These are phyloP conservation scores for Globisporangium cylindrosporum DNA, from an alignment of 352 stramenopile genomes.

Conservation along the genomic window DNA sequence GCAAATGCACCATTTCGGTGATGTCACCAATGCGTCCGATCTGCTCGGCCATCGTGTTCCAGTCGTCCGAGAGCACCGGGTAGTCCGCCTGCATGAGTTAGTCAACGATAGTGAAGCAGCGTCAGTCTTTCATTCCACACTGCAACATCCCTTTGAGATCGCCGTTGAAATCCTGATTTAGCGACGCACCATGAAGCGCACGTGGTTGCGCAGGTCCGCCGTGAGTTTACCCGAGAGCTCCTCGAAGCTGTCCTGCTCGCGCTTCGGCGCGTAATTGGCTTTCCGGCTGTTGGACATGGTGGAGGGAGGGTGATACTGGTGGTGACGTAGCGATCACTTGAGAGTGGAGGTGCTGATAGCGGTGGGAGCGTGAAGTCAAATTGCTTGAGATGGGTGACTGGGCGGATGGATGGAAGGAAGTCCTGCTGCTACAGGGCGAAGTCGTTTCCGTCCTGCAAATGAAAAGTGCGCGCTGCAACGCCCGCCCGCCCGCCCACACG, in stretches of 20 bases:
- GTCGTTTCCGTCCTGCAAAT: slow-evolving; percentile 4
- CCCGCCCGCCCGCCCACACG: too few relatives aligned
- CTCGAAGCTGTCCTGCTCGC: slow-evolving; percentile 74
- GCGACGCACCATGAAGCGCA: slow-evolving; percentile 73
- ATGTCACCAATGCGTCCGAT: slow-evolving; percentile 87
- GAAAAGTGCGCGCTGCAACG: not conserved
- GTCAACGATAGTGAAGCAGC: too few relatives aligned
- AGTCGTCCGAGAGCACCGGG: slow-evolving; percentile 84
- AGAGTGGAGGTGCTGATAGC: not conserved
- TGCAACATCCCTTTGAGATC: not conserved
- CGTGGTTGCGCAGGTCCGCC: slow-evolving; percentile 79
- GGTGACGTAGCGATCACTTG: not conserved
- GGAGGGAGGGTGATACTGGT: not conserved
- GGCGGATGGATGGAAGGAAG: not conserved
- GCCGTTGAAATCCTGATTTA: not conserved
- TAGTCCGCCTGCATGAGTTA: slow-evolving; percentile 56
- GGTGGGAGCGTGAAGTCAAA: not conserved
- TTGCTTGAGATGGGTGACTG: not conserved
- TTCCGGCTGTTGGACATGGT: slow-evolving; percentile 49
- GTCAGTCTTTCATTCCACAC: not conserved
- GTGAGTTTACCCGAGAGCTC: slow-evolving; percentile 85
- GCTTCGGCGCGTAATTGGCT: slow-evolving; percentile 57
- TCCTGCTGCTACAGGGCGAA: not conserved
- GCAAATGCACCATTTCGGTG: slow-evolving; percentile 69
- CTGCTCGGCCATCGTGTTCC: slow-evolving; percentile 87